A percentile compares a stretch with the other conserved stretches of the same genome.
Evolutionary conservation across 306 rosid genomes (phyloP).

Genomic region (Begonia peltatifolia): DNA sequence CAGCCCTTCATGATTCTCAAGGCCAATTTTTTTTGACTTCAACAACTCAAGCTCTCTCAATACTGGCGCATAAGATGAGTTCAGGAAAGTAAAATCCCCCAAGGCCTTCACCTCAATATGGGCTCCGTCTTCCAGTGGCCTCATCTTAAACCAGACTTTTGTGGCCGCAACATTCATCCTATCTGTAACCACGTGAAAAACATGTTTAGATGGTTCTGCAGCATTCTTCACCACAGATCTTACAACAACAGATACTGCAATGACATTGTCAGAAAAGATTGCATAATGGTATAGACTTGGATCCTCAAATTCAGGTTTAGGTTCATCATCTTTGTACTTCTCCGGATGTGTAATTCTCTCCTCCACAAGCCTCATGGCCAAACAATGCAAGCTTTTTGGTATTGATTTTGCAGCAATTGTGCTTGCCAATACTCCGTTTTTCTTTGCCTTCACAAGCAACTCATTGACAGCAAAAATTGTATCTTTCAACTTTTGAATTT

Average conservation of each 20-base stretch:
- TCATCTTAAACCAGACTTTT: conserved; percentile 99
- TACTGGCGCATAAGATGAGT: conserved; percentile 67
- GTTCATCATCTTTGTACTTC: conserved; percentile 63
- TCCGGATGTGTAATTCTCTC: conserved; percentile 76
- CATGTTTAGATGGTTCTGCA: conserved; percentile 88
- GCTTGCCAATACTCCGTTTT: conserved; percentile 85
- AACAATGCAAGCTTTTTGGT: conserved; percentile 96
- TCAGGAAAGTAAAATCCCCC: conserved; percentile 74
- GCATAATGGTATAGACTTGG: conserved; percentile 87
- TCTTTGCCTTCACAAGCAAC: conserved; percentile 82
- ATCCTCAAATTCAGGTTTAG: conserved; percentile 77
- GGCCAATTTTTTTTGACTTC: conserved; percentile 35
- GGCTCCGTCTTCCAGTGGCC: conserved; percentile 78
- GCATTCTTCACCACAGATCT: conserved; percentile 88
- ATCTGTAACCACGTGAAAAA: conserved; percentile 78
- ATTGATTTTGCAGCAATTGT: conserved; percentile 74
- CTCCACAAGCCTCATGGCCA: conserved; percentile 92
- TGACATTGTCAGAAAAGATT: conserved; percentile 80
- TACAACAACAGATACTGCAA: conserved; percentile 88
- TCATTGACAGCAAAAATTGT: conserved; percentile 87
- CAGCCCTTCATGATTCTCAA: conserved; percentile 40
- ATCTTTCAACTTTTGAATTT: conserved; percentile 97
- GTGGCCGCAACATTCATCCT: conserved; percentile 96
- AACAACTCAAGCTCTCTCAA: conserved; percentile 56
- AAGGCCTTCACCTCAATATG: conserved; percentile 75